Conservation (phyloP, 192 early-diverging fungal genomes). For the Spizellomyces sp. region DNA sequence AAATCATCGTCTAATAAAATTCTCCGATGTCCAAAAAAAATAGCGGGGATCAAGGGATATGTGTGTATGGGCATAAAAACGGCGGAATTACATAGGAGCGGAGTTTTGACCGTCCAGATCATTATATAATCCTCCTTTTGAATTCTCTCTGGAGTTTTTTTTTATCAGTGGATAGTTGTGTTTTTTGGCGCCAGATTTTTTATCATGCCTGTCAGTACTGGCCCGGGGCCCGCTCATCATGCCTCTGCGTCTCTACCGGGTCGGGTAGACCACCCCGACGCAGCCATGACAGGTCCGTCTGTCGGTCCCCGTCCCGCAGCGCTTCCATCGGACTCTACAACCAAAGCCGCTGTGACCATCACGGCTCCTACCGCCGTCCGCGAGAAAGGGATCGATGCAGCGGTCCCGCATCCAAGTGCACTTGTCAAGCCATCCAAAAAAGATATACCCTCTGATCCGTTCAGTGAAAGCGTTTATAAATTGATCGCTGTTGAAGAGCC, state of each 20-base stretch:
- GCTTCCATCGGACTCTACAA: not conserved
- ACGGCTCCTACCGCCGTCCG: not conserved
- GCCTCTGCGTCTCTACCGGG: not conserved
- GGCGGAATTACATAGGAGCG: too few relatives aligned
- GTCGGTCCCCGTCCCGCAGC: conserved; percentile 26
- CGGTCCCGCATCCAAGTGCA: conserved; percentile 1
- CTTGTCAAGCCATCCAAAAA: not conserved
- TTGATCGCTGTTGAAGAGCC: conserved; percentile 49
- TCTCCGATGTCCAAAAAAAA: too few relatives aligned
- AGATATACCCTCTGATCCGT: conserved; percentile 40
- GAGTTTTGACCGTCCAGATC: too few relatives aligned
- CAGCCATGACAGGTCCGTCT: conserved; percentile 29
- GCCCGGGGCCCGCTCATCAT: not conserved
- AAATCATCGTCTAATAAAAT: too few relatives aligned
- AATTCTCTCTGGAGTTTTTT: too few relatives aligned
- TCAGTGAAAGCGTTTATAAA: conserved; percentile 53
- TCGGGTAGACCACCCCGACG: conserved; percentile 5
- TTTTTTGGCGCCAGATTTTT: too few relatives aligned
- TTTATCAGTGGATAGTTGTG: too few relatives aligned
- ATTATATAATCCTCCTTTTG: too few relatives aligned
- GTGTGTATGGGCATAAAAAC: too few relatives aligned
- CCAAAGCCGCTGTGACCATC: not conserved
- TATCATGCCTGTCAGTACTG: not conserved
- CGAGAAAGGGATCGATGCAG: not conserved
- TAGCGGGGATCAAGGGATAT: too few relatives aligned